These are phyloP conservation scores for Micromonas pusilla DNA, from an alignment of 139 green algal genomes.

Conservation along the genomic window DNA sequence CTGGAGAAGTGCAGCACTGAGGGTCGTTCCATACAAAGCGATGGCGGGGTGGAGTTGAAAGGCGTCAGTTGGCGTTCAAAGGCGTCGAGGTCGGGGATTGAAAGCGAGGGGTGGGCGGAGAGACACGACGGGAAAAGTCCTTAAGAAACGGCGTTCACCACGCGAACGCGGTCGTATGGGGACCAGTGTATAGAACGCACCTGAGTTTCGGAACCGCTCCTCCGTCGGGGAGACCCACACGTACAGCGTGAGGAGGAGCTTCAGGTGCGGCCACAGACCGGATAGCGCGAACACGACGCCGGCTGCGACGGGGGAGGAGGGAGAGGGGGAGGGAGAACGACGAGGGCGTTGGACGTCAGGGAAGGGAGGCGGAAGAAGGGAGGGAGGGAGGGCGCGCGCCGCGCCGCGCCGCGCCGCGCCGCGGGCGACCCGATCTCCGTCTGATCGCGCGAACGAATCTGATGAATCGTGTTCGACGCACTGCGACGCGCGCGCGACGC, in stretches of 20 bases:
- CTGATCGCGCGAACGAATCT: too few species aligned
- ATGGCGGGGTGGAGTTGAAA: too few species aligned
- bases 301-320: not conserved
- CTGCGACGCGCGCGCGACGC: not conserved
- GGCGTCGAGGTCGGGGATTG: too few species aligned
- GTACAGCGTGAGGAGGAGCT: not conserved
- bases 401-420: too few species aligned
- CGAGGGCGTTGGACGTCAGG: not conserved
- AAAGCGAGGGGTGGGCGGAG: too few species aligned
- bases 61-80: too few species aligned
- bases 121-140: too few species aligned
- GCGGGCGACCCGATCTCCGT: too few species aligned
- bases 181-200: not conserved
- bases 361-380: not conserved
- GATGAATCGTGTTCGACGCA: too few species aligned
- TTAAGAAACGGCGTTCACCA: not conserved
- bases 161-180: not conserved
- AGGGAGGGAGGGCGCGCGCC: not conserved
- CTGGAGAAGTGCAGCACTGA: too few species aligned
- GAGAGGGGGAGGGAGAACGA: not conserved
- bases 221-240: not conserved
- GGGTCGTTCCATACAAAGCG: too few species aligned
- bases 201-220: not conserved
- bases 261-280: not conserved
- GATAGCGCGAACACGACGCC: not conserved